phyloP scores from a whole-genome alignment of 805 yeast species.

The Suhomyces faveliae region DNA sequence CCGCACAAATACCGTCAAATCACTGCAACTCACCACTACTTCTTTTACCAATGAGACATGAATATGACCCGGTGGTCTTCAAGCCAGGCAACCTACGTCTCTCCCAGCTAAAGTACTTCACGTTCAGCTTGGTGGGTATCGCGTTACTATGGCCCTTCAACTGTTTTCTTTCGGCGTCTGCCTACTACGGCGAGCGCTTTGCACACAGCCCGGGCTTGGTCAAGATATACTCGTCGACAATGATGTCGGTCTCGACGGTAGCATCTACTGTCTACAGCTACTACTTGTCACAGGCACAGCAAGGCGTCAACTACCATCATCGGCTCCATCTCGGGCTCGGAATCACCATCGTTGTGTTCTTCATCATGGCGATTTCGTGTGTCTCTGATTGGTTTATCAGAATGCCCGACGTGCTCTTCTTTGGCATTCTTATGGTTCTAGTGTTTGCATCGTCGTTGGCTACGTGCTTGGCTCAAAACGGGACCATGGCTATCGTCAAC shows the following conservation, averaged over 20 bases:
- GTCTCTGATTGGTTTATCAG: slow-evolving; percentile 32
- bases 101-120: slow-evolving; percentile 45
- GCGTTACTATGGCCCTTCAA: slow-evolving; percentile 97
- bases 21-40: not conserved
- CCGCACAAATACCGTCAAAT: not conserved
- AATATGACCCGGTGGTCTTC: slow-evolving; percentile 23
- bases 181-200: slow-evolving; percentile 69
- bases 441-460: slow-evolving; percentile 70
- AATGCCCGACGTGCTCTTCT: slow-evolving; percentile 45
- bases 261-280: slow-evolving; percentile 60
- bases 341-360: slow-evolving; percentile 57
- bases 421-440: slow-evolving; percentile 55
- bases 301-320: slow-evolving; percentile 52
- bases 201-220: slow-evolving; percentile 48
- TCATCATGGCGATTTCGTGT: slow-evolving; percentile 54
- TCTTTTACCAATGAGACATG: slow-evolving; percentile 2
- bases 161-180: slow-evolving; percentile 81
- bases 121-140: slow-evolving; percentile 69
- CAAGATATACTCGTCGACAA: slow-evolving; percentile 67
- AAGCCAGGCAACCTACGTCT: slow-evolving; percentile 16
- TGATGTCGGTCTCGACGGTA: slow-evolving; percentile 84
- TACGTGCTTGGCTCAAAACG: slow-evolving; percentile 83
- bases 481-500: slow-evolving; percentile 83
- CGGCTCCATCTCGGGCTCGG: slow-evolving; percentile 62
- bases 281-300: slow-evolving; percentile 64